Percentiles rank a stretch among this genome's conserved stretches.
These are phyloP conservation scores for Xylaria sp. DNA, from an alignment of 495 filamentous ascomycete genomes.

Conservation along the genomic window DNA sequence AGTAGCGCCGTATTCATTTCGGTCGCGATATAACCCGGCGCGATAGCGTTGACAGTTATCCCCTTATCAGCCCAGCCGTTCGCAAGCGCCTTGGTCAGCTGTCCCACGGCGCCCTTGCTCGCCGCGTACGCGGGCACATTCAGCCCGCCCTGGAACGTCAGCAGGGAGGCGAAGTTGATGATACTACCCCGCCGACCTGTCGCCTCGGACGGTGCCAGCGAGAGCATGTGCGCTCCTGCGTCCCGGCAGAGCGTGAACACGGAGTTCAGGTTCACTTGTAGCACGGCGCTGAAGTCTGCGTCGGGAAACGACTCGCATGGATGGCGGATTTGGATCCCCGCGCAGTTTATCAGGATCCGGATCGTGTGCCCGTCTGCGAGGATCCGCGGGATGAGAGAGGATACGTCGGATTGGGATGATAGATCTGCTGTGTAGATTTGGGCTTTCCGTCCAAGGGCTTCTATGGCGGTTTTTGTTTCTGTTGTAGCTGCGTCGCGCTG, in stretches of 20 bases:
- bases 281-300: slow-evolving; percentile 81
- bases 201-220: slow-evolving; percentile 57
- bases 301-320: slow-evolving; percentile 80
- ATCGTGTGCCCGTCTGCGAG: slow-evolving; percentile 65
- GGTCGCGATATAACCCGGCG: slow-evolving; percentile 83
- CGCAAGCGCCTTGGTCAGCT: slow-evolving; percentile 85
- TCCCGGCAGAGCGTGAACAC: slow-evolving; percentile 87
- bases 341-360: slow-evolving; percentile 83
- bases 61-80: slow-evolving; percentile 87
- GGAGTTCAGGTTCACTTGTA: slow-evolving; percentile 83
- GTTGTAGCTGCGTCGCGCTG: slow-evolving; percentile 61
- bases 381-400: slow-evolving; percentile 65
- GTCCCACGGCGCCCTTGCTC: slow-evolving; percentile 83
- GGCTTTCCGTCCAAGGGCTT: slow-evolving; percentile 69
- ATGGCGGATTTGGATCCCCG: slow-evolving; percentile 84
- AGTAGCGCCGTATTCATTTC: slow-evolving; percentile 92
- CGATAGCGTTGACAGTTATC: slow-evolving; percentile 81
- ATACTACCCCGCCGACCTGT: slow-evolving; percentile 73
- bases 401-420: slow-evolving; percentile 64
- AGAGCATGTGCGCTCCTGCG: slow-evolving; percentile 83
- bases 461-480: slow-evolving; percentile 67
- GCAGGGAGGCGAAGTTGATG: slow-evolving; percentile 84
- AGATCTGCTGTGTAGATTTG: slow-evolving; percentile 77
- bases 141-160: slow-evolving; percentile 90
- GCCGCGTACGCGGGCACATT: slow-evolving; percentile 93